Base-by-base conservation (phyloP, 805 yeast genomes). In the Pichia membranifaciens region DNA sequence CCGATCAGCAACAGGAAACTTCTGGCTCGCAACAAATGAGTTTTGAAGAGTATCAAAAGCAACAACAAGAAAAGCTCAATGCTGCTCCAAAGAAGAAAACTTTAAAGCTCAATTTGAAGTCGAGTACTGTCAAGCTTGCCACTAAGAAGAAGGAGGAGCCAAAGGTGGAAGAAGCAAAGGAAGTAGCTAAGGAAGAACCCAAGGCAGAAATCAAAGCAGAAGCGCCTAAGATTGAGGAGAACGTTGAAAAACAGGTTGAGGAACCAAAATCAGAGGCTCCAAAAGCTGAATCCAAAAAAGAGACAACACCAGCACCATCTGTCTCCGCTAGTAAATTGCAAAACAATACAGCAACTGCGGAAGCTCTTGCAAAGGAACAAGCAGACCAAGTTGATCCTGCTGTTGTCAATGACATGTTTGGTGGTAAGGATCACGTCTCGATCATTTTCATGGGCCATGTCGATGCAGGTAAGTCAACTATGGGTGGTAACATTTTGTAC, bases 371-470 rank as follows among this genome's bases (percentile, higher is more conserved):
- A 55, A 79, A 76, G 55, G 87, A 82, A 60, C 88, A 81, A 66
- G 95, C 85, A 62, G 91, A 85, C 34, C 79, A 77, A 59, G 75
- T 90, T 48, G 96, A 91, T 65, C 86, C 86, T 61, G 93, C 84
- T 58, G 79, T 90, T 54, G 88, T 93, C 54, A 82, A 79, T 49
- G 99, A 95, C 60, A 71, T 93, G 86, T 93, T 87, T 62, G 97
- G 96, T 54, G 96, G 96, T 61, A 93, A 93, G 69, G 99, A 91
- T 66, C 99, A 93, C 71, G 79, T 93, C 65, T 90, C 97, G 17
- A 84, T 93, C 58, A 88, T 93, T 58, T 93, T 93, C 71, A 93
- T 93, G 98, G 99, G 99, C 59, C 99, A 93, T 65, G 99, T 93
- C 57, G 99, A 93, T 76, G 99, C 99, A 32, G 99, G 99, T 66